A percentile compares a stretch with the other conserved stretches of the same genome.
Conservation (phyloP, 768 basidiomycete genomes). For the Mrakia frigida region DNA sequence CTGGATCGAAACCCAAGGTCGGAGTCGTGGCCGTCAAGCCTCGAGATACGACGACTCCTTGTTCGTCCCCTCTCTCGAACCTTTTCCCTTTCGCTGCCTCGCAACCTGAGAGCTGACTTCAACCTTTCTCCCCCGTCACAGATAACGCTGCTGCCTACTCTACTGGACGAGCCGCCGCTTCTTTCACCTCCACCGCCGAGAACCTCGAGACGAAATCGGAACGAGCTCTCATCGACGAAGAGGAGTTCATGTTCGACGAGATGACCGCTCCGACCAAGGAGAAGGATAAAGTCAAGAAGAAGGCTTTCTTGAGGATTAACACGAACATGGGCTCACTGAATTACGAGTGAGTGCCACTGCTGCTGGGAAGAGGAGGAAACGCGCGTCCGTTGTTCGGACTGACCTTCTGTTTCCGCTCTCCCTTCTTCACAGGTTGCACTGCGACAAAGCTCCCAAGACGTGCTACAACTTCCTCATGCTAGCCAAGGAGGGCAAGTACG, state of each 20-base stretch:
- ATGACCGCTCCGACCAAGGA: constrained; percentile 78
- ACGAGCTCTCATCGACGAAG: constrained; percentile 94
- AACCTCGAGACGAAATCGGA: constrained; percentile 67
- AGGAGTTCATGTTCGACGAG: constrained; percentile 97
- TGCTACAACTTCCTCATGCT: constrained; percentile 98
- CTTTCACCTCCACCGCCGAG: constrained; percentile 85
- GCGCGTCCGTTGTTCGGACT: no score
- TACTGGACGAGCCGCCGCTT: constrained; percentile 82
- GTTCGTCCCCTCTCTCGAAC: background rate
- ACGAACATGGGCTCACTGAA: constrained; percentile 70
- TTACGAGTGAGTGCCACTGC: constrained; percentile 51
- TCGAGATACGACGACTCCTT: constrained; percentile 22
- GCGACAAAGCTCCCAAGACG: constrained; percentile 96
- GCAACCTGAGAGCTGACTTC: constrained; percentile 37
- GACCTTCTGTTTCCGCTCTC: no score
- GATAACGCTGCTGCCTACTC: constrained; percentile 51
- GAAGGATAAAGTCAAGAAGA: constrained; percentile 81
- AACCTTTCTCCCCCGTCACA: constrained; percentile 44
- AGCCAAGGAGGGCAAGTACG: constrained; percentile 82
- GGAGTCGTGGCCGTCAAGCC: constrained; percentile 33
- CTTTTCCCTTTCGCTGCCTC: background rate
- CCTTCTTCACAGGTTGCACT: constrained; percentile 44
- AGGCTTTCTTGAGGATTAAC: constrained; percentile 92
- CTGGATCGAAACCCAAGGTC: constrained; percentile 18
- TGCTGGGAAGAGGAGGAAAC: no score